Base-by-base conservation (phyloP, 1,284 basidiomycete genomes). In the Rhodotorula sp. region DNA sequence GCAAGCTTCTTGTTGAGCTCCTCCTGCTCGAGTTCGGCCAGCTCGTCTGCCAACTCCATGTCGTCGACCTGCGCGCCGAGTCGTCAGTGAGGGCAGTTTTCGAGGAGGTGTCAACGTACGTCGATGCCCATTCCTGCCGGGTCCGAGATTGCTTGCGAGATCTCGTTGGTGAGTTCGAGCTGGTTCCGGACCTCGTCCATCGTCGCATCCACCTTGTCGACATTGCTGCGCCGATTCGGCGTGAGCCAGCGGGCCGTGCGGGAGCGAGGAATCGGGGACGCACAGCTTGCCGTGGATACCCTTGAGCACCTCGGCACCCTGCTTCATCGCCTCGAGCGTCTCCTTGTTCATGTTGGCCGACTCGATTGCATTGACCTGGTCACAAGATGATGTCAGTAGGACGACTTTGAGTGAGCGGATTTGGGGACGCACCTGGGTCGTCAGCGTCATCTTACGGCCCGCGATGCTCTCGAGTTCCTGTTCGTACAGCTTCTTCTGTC, bases 341-440 rank as follows among this genome's bases (percentile, higher is more conserved):
- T 98, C 95, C 80, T 93, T 90, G 83, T 99, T 99, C 83, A 99
- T 88, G 85, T 98, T 99, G 61, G 97, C 97, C 27, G 91, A 93
- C 83, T 99, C 97, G 69, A 99, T 88, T 46, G 96, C 96, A 83
- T 97, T 96, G 74, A 99, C 85, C 84, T 85, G 34, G 74, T 8
- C 21, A 8, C 0, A 3, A 12, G 5, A 46, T 27, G n/a, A 14
- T 8, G 63, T 72, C 61, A 67, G 61, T 27, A 16, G 27, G 1
- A 12, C 41, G 3, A 21, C 3, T 9, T 14, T 13, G 19, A 8
- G 13, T 1, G 49, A 9, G 55, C 10, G 17, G 10, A 19, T 10
- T n/a, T 21, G 27, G 8, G 4, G 45, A 80, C 76, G 58, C 42
- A 81, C 90, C 85, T 99, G 97, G 79, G 92, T 91, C 84, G 98